Evolutionary conservation across 73 alveolate species (phyloP), one percentile per base, ranked within the genome.

Genomic region (Halteria grandinella): DNA sequence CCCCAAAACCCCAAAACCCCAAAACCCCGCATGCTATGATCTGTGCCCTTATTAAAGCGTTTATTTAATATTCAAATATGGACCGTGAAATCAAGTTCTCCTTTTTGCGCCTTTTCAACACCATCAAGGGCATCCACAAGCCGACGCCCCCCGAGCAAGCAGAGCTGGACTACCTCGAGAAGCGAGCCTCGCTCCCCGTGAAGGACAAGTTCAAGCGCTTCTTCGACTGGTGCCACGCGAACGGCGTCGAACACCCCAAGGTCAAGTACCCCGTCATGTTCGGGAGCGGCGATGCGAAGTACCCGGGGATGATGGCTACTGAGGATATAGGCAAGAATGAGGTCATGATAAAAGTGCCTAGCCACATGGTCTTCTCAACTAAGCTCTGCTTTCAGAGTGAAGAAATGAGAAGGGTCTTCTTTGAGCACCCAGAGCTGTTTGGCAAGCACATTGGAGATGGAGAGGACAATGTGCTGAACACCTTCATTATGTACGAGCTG

Each of bases 221-320:
- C 25, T 47, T 44, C 29, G 39, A 41, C 3, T 66, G 80, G 80
- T 41, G 69, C 31, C 32, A 44, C 23, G 50, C 17, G 51, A 66
- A 66, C 33, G 80, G 80, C 12, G 32, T 66, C 10, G 12, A 66
- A 32, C 66, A 44, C 28, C 80, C 80, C 1, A 66, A 66, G 32
- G 20, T 66, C 23, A 18, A 41, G 28, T 66, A 66, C 29, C 80
- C 80, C 2, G 66, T 66, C 33, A 4, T 44, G 55, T 66, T 66
- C 47, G 63, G 66, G 24, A 4, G 39, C 1, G 80, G 80, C 4
- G 66, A 47, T 45, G 24, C 53, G 20, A 36, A 60, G 34, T 66
- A 66, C 52, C 80, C 66, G 4, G 80, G 80, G 2, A 66, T 66
- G 80, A 66, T 66, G 63, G 80, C 80, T 6, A 66, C 80, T 25